Conservation (phyloP, 352 stramenopile genomes). For the Pythium phragmitis region DNA sequence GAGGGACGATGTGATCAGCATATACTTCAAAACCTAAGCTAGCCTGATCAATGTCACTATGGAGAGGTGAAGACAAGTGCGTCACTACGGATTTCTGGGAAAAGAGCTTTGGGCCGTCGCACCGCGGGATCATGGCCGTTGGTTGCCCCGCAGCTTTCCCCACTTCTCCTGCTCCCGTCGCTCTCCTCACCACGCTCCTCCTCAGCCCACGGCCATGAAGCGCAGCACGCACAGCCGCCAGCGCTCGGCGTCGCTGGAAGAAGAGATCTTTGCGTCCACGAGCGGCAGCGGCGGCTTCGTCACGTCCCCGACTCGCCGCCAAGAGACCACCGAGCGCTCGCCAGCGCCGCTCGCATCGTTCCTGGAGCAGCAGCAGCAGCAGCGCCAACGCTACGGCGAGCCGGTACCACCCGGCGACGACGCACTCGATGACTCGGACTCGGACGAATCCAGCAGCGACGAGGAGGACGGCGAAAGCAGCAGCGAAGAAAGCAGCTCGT, state of each 20-base stretch:
- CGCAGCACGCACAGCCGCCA: conserved; percentile 5
- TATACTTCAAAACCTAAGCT: not conserved
- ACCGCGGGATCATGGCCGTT: not conserved
- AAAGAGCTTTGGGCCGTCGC: not conserved
- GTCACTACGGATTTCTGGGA: not conserved
- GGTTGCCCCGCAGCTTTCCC: not conserved
- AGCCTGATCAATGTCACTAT: not conserved
- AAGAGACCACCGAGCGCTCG: conserved; percentile 1
- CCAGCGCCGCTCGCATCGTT: conserved; percentile 10
- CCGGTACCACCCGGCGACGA: conserved; percentile 9
- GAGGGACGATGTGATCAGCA: not conserved
- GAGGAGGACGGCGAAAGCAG: conserved; percentile 17
- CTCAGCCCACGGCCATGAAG: not conserved
- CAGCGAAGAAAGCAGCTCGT: conserved; percentile 27
- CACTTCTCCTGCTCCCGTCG: not conserved
- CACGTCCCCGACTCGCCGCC: conserved; percentile 6
- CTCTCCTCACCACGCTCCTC: not conserved
- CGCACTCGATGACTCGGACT: conserved; percentile 15
- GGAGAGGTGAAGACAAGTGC: too few species aligned
- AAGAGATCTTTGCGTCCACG: conserved; percentile 20
- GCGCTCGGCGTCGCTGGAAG: conserved; percentile 20
- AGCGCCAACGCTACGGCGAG: conserved; percentile 20
- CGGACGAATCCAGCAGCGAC: conserved; percentile 6
- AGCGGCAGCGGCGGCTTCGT: conserved; percentile 20
- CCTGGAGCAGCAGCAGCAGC: conserved; percentile 10